These are phyloP conservation scores for Irpex sp. DNA, from an alignment of 1,284 basidiomycete genomes.

Conservation along the genomic window DNA sequence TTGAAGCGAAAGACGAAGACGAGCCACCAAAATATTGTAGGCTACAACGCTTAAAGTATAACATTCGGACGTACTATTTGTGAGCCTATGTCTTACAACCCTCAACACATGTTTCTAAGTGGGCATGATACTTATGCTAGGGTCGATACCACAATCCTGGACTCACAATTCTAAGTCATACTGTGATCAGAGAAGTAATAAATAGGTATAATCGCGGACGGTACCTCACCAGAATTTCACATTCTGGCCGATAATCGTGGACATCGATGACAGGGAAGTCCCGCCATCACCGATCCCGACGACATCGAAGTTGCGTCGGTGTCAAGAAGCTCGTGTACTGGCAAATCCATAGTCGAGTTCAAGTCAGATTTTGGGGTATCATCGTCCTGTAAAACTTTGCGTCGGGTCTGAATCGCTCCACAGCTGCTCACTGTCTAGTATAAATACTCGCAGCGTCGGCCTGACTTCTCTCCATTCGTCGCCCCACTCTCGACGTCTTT, in stretches of 20 bases:
- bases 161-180: no score
- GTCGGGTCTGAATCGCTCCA: neutral
- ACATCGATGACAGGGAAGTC: neutral
- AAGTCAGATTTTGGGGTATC: neutral
- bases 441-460: neutral
- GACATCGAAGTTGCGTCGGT: constrained; percentile 1
- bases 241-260: neutral
- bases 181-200: no score
- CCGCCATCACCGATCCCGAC: neutral
- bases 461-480: neutral
- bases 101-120: no score
- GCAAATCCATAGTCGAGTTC: neutral
- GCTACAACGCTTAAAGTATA: no score
- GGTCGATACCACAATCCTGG: no score
- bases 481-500: neutral
- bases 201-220: no score
- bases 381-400: neutral
- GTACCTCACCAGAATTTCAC: neutral
- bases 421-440: neutral
- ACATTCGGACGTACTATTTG: no score
- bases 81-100: no score
- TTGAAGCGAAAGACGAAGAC: neutral
- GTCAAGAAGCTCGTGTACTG: neutral
- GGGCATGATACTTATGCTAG: no score
- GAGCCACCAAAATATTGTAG: no score